Evolutionary conservation across 306 rosid species (phyloP), one percentile per base, ranked within the genome.

Genomic region (Ammopiptanthus mongolicus): DNA sequence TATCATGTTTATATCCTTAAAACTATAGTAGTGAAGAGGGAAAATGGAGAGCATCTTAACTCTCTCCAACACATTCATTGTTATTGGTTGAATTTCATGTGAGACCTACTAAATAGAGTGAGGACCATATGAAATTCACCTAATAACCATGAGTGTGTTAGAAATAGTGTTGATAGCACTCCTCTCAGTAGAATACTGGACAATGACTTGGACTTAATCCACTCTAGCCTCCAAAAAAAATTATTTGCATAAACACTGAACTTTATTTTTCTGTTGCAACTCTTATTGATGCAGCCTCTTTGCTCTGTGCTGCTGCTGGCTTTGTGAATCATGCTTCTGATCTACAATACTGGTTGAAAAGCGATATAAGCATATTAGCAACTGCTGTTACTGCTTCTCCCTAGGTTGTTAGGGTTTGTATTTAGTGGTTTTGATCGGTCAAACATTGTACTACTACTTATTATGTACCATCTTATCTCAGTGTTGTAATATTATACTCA

Each of bases 301-400:
- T 67, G 91, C 92, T 47, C 80, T 91, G 21, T 91, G 97, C 85
- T 91, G 97, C 88, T 91, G 97, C 74, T 91, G 96, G 96, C 39
- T 91, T 21, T 92, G 97, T 22, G 96, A 92, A 70, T 84, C 59
- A 75, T 92, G 97, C 75, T 85, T 62, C 84, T 91, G 71, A 87
- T 47, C 25, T 34, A 67, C 28, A 33, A 25, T 12, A 17, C 23
- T 14, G 46, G 44, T 48, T 63, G 69, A 12, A 42, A 44, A 56
- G 33, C 52, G 36, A 76, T 73, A 55, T 51, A 21, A 75, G 70
- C 60, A 18, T 75, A 37, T 60, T 75, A 52, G 11, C 48, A 36
- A 73, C 1, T 11, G 21, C 15, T 55, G 76, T 48, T 69, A n/a
- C 5, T 18, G 65, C 12, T 63, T 37, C 31, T 73, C 18, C 33